A percentile compares a stretch with the other conserved stretches of the same genome.
These are phyloP conservation scores for Tricholoma sp. DNA, from an alignment of 768 basidiomycete species.

Conservation along the genomic window DNA sequence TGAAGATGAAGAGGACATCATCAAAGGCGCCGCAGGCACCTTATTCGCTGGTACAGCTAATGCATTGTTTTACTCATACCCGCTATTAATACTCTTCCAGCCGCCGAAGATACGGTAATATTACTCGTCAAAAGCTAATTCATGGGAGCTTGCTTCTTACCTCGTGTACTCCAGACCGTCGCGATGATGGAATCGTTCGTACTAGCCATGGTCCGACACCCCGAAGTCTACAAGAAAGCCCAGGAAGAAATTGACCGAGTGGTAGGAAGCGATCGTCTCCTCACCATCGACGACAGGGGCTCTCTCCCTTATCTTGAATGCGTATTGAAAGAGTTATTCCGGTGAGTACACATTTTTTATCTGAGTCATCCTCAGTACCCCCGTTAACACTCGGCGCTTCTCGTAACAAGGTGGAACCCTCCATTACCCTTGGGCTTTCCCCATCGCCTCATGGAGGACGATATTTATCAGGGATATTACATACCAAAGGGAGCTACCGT, in stretches of 20 bases:
- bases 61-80: not conserved
- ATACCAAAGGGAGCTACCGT: conserved; percentile 42
- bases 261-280: conserved; percentile 40
- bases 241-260: conserved; percentile 50
- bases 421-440: conserved; percentile 47
- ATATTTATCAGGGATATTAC: conserved; percentile 40
- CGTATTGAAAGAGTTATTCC: conserved; percentile 41
- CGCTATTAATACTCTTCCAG: conserved; percentile 14
- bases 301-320: conserved; percentile 44
- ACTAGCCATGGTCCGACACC: conserved; percentile 50
- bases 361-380: not conserved
- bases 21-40: conserved; percentile 53
- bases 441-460: conserved; percentile 48
- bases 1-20: conserved; percentile 47
- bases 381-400: not conserved
- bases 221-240: conserved; percentile 40
- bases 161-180: conserved; percentile 35
- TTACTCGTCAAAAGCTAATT: not conserved
- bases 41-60: conserved; percentile 38
- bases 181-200: conserved; percentile 45
- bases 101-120: conserved; percentile 35
- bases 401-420: conserved; percentile 38
- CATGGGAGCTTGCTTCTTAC: not conserved
- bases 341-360: conserved; percentile 24
- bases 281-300: conserved; percentile 37